Base-by-base conservation (phyloP, 164 flowering plant species). In the Warburgia ugandensis region DNA sequence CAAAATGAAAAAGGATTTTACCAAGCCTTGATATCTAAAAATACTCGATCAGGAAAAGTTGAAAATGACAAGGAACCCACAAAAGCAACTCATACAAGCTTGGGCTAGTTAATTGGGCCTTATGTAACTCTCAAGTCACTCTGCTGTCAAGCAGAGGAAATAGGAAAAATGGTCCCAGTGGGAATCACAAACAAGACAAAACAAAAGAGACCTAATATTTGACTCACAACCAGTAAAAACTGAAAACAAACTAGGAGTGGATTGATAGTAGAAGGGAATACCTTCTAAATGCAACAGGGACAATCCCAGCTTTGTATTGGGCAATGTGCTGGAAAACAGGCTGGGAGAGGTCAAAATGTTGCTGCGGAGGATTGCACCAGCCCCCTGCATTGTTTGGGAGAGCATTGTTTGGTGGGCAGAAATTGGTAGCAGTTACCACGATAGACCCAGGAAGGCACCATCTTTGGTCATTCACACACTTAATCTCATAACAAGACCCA, bases 291-390 rank as follows among this genome's bases (percentile, higher is more conserved):
- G 76, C 6, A 6, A 86, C 86, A 43, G 95, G 92, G 2, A 86
- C 95, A 55, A 86, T 68, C 19, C 89, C 95, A 39, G 89, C 83
- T 55, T 31, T 66, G 63, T 72, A 77, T 9, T 75, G 77, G 41
- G 92, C 92, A 64, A 86, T 84, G 41, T 60, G 73, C 59, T 70
- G 79, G 66, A 84, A 86, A 26, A 73, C 75, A 45, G 95, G 95
- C 63, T 86, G 83, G 46, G 95, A 51, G 52, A 86, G 84, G 52
- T 86, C 95, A 64, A 86, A 86, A 53, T 86, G 95, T 2, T 65
- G 83, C 14, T 22, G 72, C 19, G 91, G 91, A 60, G 91, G 84
- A 64, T 77, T 73, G 59, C 95, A 84, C 92, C 95, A 86, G 13
- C 89, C 86, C 25, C 58, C 58, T 30, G 30, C 50, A 33, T 44